Evolutionary conservation across 1,284 basidiomycete species (phyloP).

Genomic region (Cryptococcus jaspeensis): DNA sequence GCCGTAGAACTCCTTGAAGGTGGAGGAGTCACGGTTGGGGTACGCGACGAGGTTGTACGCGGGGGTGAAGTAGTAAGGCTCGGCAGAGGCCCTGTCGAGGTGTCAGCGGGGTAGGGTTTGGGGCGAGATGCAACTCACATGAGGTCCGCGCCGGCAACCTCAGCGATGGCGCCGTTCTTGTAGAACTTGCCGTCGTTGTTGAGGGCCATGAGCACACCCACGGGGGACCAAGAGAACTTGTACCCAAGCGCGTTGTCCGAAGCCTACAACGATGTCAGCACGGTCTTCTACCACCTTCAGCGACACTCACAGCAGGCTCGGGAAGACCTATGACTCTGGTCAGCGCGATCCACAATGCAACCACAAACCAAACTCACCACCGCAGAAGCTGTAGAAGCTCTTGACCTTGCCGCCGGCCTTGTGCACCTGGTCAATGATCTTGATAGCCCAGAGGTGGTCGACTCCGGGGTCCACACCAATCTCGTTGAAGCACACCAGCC

Average conservation of each 20-base stretch:
- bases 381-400: constrained; percentile 94
- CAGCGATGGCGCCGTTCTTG: constrained; percentile 63
- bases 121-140: constrained; percentile 58
- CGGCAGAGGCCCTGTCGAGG: constrained; percentile 59
- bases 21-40: constrained; percentile 92
- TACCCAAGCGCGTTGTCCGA: constrained; percentile 95
- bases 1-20: constrained; percentile 79
- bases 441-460: constrained; percentile 93
- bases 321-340: constrained; percentile 7
- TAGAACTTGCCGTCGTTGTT: constrained; percentile 89
- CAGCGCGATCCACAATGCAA: constrained; percentile 14
- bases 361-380: constrained; percentile 82
- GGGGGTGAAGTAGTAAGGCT: constrained; percentile 93
- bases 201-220: constrained; percentile 91
- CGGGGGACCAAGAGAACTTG: constrained; percentile 99
- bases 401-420: constrained; percentile 92
- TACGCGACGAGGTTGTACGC: constrained; percentile 96
- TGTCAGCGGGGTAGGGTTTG: background rate
- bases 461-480: constrained; percentile 75
- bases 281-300: too few species aligned
- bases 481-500: constrained; percentile 96
- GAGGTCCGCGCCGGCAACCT: constrained; percentile 66
- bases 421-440: constrained; percentile 93
- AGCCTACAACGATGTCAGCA: constrained; percentile 55
- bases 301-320: constrained; percentile 20